phyloP scores from a whole-genome alignment of 2,329 filamentous ascomycete species.

The Neophaeococcomyces aloes region DNA sequence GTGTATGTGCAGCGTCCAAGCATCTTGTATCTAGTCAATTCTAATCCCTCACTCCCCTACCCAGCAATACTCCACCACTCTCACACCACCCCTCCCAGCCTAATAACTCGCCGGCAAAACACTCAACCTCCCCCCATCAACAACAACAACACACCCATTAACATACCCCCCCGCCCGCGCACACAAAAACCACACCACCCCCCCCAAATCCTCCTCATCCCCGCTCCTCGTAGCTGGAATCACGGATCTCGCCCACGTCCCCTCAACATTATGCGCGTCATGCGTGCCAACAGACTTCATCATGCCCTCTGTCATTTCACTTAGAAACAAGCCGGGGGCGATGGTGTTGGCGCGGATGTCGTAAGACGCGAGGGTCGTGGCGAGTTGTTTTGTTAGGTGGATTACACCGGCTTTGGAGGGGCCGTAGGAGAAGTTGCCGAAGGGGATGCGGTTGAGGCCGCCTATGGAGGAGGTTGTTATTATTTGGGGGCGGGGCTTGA shows the following conservation, averaged over 20 bases:
- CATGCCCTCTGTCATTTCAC: constrained; percentile 47
- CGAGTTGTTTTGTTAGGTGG: constrained; percentile 41
- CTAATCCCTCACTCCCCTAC: too few relatives aligned
- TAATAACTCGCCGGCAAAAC: constrained; percentile 47
- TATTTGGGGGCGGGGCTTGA: constrained; percentile 31
- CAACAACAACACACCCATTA: constrained; percentile 52
- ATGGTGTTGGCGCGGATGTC: constrained; percentile 41
- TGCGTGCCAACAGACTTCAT: constrained; percentile 31
- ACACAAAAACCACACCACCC: constrained; percentile 54
- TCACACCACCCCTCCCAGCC: not conserved
- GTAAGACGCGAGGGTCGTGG: constrained; percentile 31
- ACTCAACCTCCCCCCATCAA: constrained; percentile 52
- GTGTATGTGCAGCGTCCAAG: too few relatives aligned
- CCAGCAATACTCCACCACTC: too few relatives aligned
- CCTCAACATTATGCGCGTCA: constrained; percentile 28
- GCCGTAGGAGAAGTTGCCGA: constrained; percentile 33
- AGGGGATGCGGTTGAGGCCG: constrained; percentile 30
- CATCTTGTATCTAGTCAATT: too few relatives aligned
- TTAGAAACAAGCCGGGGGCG: constrained; percentile 46
- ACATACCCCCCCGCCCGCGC: constrained; percentile 54
- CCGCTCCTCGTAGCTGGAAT: constrained; percentile 50
- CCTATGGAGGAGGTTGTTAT: constrained; percentile 39
- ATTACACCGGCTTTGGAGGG: constrained; percentile 36
- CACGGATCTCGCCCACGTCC: constrained; percentile 31
- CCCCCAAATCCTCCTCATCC: constrained; percentile 52